Conservation (phyloP, 495 filamentous ascomycete species). For the Cenococcum geophilum region DNA sequence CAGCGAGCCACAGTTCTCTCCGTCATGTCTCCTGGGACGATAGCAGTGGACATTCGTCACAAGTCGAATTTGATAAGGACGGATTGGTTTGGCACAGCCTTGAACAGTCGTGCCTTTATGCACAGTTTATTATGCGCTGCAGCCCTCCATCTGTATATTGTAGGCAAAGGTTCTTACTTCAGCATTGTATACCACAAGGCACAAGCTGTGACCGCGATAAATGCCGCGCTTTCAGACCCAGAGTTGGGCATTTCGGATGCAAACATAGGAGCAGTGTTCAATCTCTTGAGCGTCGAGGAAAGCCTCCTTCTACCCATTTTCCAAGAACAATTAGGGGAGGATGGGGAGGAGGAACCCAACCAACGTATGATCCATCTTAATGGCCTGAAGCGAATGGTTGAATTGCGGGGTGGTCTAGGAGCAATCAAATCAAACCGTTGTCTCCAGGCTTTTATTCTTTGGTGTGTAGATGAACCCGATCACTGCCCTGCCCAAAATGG, state of each 20-base stretch:
- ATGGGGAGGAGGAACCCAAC: conserved; percentile 18
- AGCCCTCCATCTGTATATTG: conserved; percentile 29
- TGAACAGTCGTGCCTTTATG: conserved; percentile 31
- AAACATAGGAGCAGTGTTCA: conserved; percentile 35
- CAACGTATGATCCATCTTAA: conserved; percentile 31
- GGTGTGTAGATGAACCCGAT: conserved; percentile 25
- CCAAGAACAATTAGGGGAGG: conserved; percentile 3
- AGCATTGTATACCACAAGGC: conserved; percentile 31
- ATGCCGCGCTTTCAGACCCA: conserved; percentile 27
- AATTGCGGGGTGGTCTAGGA: conserved; percentile 31
- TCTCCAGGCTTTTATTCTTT: conserved; percentile 35
- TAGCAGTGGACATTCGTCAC: conserved; percentile 31
- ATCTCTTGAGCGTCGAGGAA: conserved; percentile 32
- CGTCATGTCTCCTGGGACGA: conserved; percentile 25
- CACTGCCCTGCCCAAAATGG: conserved; percentile 16
- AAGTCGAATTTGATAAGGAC: conserved; percentile 31
- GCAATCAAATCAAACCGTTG: conserved; percentile 29
- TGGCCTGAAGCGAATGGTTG: conserved; percentile 32
- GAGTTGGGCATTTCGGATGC: conserved; percentile 29
- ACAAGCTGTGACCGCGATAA: conserved; percentile 31
- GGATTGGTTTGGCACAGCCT: conserved; percentile 32
- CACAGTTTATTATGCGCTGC: conserved; percentile 32
- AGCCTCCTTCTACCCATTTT: conserved; percentile 26
- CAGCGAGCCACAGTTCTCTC: conserved; percentile 21
- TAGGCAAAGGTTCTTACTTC: conserved; percentile 27